Evolutionary conservation across 139 green algal species (phyloP).

Genomic region (Monoraphidium neglectum): DNA sequence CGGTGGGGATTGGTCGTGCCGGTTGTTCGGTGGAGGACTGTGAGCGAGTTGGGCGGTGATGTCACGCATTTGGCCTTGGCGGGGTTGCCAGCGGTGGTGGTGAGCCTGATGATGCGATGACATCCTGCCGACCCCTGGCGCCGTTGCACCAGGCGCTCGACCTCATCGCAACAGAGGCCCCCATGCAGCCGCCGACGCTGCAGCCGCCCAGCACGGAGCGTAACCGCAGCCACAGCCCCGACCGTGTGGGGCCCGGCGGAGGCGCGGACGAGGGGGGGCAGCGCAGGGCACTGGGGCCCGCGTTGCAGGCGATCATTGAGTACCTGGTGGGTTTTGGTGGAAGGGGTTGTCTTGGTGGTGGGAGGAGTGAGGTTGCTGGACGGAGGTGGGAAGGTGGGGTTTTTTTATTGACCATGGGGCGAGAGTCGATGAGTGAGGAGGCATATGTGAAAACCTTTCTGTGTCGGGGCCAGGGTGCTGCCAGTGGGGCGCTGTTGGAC

Average conservation of each 20-base stretch:
- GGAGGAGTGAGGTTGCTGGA: neutral
- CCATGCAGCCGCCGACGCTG: neutral
- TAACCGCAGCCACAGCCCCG: neutral
- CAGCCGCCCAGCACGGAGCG: conserved; percentile 24
- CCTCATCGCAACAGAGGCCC: conserved; percentile 5
- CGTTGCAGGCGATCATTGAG: conserved; percentile 74
- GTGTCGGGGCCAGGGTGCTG: too few species aligned
- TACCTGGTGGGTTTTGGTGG: conserved; percentile 55
- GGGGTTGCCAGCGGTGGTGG: too few species aligned
- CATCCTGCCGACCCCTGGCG: neutral
- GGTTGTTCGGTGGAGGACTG: too few species aligned
- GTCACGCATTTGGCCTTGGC: too few species aligned
- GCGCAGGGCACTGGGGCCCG: conserved; percentile 55
- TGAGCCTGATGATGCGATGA: too few species aligned
- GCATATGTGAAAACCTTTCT: too few species aligned
- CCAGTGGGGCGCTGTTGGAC: too few species aligned
- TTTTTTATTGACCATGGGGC: too few species aligned
- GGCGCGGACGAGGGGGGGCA: neutral
- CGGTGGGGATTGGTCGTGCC: too few species aligned
- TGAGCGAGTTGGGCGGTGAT: too few species aligned
- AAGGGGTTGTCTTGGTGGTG: neutral
- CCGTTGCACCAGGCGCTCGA: conserved; percentile 10
- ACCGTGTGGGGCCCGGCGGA: neutral
- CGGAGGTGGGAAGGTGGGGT: too few species aligned
- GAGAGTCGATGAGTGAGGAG: too few species aligned